Evolutionary conservation across 192 early-diverging fungal species (phyloP), one percentile per base, ranked within the genome.

Genomic region (Coemansia sp.): DNA sequence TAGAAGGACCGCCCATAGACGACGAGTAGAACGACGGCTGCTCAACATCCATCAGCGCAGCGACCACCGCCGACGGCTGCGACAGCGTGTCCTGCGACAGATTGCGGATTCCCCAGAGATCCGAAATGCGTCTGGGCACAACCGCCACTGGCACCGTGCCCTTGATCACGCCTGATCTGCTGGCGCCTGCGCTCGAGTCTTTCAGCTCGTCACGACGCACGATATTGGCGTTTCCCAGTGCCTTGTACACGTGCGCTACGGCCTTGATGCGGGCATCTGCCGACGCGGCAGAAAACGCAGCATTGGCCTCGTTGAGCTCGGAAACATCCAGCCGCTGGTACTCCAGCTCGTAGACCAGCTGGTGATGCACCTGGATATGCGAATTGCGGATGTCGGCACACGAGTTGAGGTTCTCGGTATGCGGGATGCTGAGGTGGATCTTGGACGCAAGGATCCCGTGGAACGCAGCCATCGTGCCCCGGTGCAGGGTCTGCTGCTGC

Each of bases 301-400:
- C 53, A 15, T 54, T 51, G 51, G 15, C 22, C 58, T 61, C 41
- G 43, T 54, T 38, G 38, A 41, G 37, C 41, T 64, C 51, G 20
- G 35, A 39, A 5, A 22, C 48, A 12, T 11, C 17, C 5, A 34
- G 32, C 53, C 39, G 22, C 51, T 61, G 61, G 60, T 81, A 82
- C 51, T 73, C 68, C n/a, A 82, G 64, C 35, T 67, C 68, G 43
- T 82, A 82, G 28, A 68, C 73, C 15, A 82, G 67, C 68, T 82
- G 79, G 65, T 82, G 79, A 52, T 76, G 79, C 0, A 82, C 51
- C 41, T 82, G 79, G 38, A 82, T 70, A 43, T 82, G 79, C 60
- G 74, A 82, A 65, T 82, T 82, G 43, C 74, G 68, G 45, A 72
- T 67, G 18, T 76, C 71, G 1, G 74, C 33, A 20, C 69, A 66